phyloP scores from a whole-genome alignment of 768 basidiomycete genomes.

The Mycena epipterygia region DNA sequence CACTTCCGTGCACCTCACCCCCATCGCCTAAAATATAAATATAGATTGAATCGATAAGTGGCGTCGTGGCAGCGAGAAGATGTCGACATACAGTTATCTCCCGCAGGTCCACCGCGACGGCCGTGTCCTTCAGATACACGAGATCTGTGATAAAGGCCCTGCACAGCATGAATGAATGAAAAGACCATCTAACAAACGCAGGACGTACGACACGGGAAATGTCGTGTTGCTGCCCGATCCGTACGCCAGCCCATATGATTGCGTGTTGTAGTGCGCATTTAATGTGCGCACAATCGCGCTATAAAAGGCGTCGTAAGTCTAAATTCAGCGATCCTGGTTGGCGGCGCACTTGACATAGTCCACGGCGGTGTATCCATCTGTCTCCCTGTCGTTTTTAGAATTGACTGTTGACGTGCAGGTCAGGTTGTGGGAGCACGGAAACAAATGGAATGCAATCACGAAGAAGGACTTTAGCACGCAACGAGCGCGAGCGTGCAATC shows the following conservation, averaged over 20 bases:
- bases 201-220: constrained; percentile 70
- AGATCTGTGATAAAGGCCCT: constrained; percentile 87
- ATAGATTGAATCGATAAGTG: neutral
- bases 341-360: constrained; percentile 82
- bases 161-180: neutral
- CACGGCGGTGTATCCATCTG: constrained; percentile 83
- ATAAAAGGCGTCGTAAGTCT: constrained; percentile 17
- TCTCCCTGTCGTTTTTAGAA: constrained; percentile 90
- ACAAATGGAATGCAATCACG: constrained; percentile 59
- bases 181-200: neutral
- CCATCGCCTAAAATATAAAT: constrained; percentile 66
- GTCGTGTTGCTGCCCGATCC: constrained; percentile 57
- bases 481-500: constrained; percentile 79
- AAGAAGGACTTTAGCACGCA: constrained; percentile 88
- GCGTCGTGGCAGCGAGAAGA: neutral
- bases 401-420: constrained; percentile 70
- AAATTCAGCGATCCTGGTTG: neutral
- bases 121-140: constrained; percentile 77
- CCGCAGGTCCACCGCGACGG: constrained; percentile 71
- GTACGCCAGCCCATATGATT: constrained; percentile 70
- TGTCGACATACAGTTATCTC: constrained; percentile 70
- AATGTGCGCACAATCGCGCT: constrained; percentile 81
- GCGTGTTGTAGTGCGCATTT: constrained; percentile 69
- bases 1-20: constrained; percentile 71
- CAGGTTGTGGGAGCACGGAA: neutral